Percentiles rank a stretch among this genome's conserved stretches.
These are phyloP conservation scores for Aspergillus mulundensis DNA, from an alignment of 495 filamentous ascomycete species.

Conservation along the genomic window DNA sequence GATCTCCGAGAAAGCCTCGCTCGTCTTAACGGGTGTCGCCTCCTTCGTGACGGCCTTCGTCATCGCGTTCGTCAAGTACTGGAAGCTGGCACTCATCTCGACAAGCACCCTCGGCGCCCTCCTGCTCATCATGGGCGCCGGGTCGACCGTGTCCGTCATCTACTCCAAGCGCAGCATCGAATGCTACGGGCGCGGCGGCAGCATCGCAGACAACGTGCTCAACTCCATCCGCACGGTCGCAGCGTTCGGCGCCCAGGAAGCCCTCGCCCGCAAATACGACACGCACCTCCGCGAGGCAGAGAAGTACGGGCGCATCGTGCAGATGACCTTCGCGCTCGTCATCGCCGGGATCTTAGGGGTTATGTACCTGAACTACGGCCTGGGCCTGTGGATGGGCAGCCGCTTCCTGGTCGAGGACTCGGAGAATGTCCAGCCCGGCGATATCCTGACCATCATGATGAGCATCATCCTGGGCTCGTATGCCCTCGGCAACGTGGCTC, in stretches of 20 bases:
- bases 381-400: conserved; percentile 94
- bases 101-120: conserved; percentile 71
- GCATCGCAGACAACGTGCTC: conserved; percentile 91
- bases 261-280: conserved; percentile 80
- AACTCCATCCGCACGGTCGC: conserved; percentile 86
- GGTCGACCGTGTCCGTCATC: conserved; percentile 68
- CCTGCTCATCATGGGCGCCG: conserved; percentile 63
- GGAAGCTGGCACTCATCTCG: conserved; percentile 79
- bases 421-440: conserved; percentile 39
- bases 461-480: conserved; percentile 91
- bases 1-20: conserved; percentile 80
- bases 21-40: conserved; percentile 67
- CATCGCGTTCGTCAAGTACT: conserved; percentile 80
- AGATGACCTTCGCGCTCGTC: conserved; percentile 67
- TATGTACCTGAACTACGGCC: conserved; percentile 85
- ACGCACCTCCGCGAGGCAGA: conserved; percentile 65
- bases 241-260: conserved; percentile 87
- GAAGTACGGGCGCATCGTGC: conserved; percentile 67
- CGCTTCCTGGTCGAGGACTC: conserved; percentile 65
- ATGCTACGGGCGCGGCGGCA: conserved; percentile 76
- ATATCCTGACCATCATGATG: conserved; percentile 75
- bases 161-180: conserved; percentile 71
- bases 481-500: conserved; percentile 82
- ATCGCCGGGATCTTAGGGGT: conserved; percentile 73
- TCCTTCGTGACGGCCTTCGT: conserved; percentile 87